phyloP scores from a whole-genome alignment of 345 rosid genomes.

The Populus alba region DNA sequence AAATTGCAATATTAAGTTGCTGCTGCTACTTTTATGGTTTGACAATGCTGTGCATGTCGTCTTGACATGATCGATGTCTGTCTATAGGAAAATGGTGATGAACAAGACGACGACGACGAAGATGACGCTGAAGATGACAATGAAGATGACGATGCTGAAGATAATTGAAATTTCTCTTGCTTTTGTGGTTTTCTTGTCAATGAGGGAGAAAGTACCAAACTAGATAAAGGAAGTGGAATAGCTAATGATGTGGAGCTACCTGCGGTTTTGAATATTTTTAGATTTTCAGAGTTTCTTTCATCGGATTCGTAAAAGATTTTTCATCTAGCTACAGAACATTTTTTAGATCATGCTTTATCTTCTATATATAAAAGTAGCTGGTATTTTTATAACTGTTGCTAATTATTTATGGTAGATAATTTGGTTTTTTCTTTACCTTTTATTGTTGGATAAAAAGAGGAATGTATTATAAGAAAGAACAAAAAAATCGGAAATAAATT shows the following conservation, averaged over 20 bases:
- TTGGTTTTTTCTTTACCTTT: background rate
- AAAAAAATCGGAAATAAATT: too few relatives aligned
- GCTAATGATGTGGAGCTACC: background rate
- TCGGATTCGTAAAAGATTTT: background rate
- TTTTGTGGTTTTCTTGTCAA: background rate
- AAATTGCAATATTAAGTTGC: too few relatives aligned
- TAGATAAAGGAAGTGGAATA: background rate
- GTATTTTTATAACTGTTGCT: too few relatives aligned
- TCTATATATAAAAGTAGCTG: too few relatives aligned
- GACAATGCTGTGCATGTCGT: background rate
- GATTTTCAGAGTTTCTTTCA: background rate
- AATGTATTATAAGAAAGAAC: too few relatives aligned
- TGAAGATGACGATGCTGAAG: slow-evolving; percentile 10
- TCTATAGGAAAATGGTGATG: slow-evolving; percentile 17
- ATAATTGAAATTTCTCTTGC: slow-evolving; percentile 2
- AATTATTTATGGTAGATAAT: background rate
- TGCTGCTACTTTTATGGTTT: background rate
- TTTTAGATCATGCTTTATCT: background rate
- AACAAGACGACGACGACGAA: slow-evolving; percentile 1
- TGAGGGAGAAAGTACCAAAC: background rate
- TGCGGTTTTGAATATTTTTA: background rate
- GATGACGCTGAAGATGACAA: background rate
- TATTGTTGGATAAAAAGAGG: too few relatives aligned
- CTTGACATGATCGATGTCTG: background rate
- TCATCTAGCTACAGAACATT: background rate